Conservation (phyloP, 2,329 filamentous ascomycete species). For the Botrytis porri region DNA sequence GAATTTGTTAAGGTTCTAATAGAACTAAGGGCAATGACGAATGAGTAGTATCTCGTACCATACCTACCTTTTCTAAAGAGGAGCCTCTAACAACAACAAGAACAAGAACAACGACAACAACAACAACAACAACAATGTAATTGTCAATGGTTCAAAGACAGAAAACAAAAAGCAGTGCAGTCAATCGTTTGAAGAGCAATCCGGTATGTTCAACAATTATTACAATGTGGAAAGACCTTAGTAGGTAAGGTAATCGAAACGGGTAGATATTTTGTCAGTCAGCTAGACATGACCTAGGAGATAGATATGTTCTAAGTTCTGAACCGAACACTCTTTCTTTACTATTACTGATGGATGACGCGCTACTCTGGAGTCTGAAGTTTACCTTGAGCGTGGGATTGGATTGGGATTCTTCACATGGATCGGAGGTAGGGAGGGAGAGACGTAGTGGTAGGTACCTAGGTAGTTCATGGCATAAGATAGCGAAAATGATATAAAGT, state of each 20-base stretch:
- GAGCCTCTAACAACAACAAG: not conserved
- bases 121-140: not conserved
- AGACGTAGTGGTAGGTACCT: not conserved
- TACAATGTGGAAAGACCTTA: not conserved
- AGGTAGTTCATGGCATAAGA: not conserved
- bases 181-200: not conserved
- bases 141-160: not conserved
- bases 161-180: not conserved
- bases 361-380: not conserved
- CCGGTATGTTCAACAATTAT: not conserved
- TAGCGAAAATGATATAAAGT: not conserved
- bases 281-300: not conserved
- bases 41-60: not conserved
- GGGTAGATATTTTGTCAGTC: not conserved
- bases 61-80: not conserved
- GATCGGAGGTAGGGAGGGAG: not conserved
- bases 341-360: not conserved
- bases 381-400: not conserved
- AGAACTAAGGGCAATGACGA: not conserved
- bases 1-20: not conserved
- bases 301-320: not conserved
- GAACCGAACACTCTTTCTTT: not conserved
- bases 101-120: not conserved
- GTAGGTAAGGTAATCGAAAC: not conserved
- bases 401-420: not conserved